phyloP scores from a whole-genome alignment of 257 asterid species.

The Jasminum sambac region DNA sequence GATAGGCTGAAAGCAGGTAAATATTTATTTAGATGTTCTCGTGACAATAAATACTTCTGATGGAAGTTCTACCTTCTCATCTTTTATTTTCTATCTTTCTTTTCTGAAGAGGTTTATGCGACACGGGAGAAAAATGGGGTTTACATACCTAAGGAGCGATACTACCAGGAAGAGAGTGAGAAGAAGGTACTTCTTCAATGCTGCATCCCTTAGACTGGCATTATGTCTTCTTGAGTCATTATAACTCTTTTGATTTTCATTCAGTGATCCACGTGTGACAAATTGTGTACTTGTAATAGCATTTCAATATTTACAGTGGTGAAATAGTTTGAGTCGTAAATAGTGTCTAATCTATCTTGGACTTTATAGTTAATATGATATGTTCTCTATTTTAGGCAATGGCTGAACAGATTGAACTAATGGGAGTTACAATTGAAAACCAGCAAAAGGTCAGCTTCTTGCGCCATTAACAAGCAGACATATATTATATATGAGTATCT shows the following conservation, averaged over 20 bases:
- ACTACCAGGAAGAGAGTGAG: conserved; percentile 81
- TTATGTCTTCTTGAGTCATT: background rate
- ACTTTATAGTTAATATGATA: background rate
- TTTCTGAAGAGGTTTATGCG: conserved; percentile 70
- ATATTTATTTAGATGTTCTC: background rate
- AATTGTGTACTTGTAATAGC: background rate
- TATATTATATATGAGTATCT: background rate
- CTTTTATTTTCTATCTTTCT: background rate
- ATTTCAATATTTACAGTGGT: background rate
- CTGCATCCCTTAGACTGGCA: background rate
- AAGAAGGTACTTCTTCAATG: conserved; percentile 48
- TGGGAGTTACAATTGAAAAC: conserved; percentile 69
- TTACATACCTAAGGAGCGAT: conserved; percentile 83
- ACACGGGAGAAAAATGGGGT: conserved; percentile 89
- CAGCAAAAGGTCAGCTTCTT: conserved; percentile 56
- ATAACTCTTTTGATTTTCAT: background rate
- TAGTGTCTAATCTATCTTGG: background rate
- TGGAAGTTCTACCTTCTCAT: background rate
- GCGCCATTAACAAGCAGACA: background rate
- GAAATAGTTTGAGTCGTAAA: background rate
- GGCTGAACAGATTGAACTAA: conserved; percentile 89
- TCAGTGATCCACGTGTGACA: background rate
- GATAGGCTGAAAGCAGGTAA: conserved; percentile 76
- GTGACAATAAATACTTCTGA: background rate
- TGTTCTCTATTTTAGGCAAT: conserved; percentile 51